Base-by-base conservation (phyloP, 192 early-diverging fungal species). In the Rhizoclosmatium sp. region DNA sequence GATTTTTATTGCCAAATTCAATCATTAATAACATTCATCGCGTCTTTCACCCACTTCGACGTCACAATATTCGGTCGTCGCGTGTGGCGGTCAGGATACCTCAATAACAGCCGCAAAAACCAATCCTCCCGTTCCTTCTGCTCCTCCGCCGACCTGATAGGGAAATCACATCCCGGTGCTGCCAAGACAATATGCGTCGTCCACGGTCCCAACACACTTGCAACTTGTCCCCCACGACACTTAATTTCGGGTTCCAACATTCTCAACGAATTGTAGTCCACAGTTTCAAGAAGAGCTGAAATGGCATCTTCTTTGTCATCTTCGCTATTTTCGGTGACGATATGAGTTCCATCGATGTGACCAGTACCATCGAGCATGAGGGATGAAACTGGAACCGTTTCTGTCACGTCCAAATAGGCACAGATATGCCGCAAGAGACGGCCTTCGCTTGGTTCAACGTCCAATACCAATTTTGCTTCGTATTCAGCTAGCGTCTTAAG, bases 351-450 rank as follows among this genome's bases (percentile, higher is more conserved):
- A 12, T 45, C 14, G 39, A 58, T 23, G 10, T 21, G 9, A 45
- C n/a, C 2, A 2, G 23, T 49, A 42, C 48, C 64, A 31, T 40
- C 44, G 3, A 76, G 41, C 82, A 76, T 80, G 5, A 31, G 3
- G 14, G 47, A 12, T 39, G 75, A 39, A 5, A 85, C 69, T 4
- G 60, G 72, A 14, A 84, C 23, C 19, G 61, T 47, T 2, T 47
- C 41, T 39, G 40, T 75, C 10, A 65, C 56, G 69, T 86, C 85
- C 14, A 86, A 59, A 51, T 84, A 86, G 14, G 76, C 71, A 48
- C 64, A 48, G 12, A 54, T 19, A 39, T 76, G 47, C n/a, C 81
- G 59, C 4, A 85, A 82, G 45, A 80, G 31, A 3, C 47, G 21
- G 3, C 74, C 79, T 54, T 72, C 75, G 46, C 78, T 69, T 21